Percentiles rank a stretch among this genome's conserved stretches.
Evolutionary conservation across 108 stramenopile species (phyloP).

Genomic region (Schizochytrium sp.): DNA sequence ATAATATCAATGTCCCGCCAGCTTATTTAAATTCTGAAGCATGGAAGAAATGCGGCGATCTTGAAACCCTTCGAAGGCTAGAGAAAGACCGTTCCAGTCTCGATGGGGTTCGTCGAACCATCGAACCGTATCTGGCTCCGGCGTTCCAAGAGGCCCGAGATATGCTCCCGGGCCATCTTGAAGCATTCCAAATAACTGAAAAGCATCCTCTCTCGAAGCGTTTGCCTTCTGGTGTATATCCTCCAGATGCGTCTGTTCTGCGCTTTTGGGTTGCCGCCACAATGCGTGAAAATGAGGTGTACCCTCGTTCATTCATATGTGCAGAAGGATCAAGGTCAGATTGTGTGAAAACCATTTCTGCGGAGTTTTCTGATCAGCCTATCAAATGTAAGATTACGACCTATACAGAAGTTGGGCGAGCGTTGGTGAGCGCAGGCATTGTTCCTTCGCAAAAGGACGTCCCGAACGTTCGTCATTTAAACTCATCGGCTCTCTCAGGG

Average conservation of each 20-base stretch:
- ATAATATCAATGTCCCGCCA: not conserved
- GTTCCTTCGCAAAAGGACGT: not conserved
- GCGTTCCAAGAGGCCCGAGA: not conserved
- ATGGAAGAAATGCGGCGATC: not conserved
- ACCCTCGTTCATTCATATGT: not conserved
- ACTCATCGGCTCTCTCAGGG: not conserved
- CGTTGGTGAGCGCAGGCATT: not conserved
- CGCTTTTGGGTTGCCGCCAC: constrained; percentile 1
- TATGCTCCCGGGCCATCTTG: not conserved
- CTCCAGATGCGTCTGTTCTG: not conserved
- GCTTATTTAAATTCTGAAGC: not conserved
- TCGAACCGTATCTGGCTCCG: not conserved
- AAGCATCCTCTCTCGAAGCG: not conserved
- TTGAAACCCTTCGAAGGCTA: not conserved
- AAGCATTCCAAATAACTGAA: not conserved
- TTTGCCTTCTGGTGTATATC: not conserved
- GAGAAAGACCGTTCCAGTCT: not conserved
- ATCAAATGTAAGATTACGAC: not conserved
- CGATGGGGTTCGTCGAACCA: not conserved
- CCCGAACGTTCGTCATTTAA: not conserved
- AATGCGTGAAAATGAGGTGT: not conserved
- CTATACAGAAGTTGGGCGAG: not conserved
- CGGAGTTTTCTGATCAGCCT: not conserved
- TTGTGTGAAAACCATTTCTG: not conserved
- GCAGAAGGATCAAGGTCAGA: not conserved